Evolutionary conservation across 352 stramenopile genomes (phyloP).

Genomic region (Phytopythium helicoides): DNA sequence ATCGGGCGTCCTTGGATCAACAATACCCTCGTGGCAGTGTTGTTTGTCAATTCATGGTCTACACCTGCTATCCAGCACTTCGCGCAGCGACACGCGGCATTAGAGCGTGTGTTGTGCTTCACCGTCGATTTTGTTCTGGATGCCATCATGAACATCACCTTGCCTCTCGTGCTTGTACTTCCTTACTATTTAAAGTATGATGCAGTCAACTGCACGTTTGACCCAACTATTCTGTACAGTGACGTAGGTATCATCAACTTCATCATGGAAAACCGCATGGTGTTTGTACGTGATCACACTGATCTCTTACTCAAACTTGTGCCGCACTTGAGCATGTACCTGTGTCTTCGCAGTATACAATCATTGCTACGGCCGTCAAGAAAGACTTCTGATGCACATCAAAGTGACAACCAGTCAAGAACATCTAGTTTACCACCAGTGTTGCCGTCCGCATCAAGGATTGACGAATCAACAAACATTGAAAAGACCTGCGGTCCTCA

Average conservation of each 20-base stretch:
- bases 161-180: conserved; percentile 13
- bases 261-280: conserved; percentile 19
- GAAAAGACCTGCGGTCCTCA: background rate
- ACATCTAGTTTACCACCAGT: background rate
- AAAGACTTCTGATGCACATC: background rate
- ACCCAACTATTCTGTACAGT: conserved; percentile 12
- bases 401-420: background rate
- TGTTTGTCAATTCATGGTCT: conserved; percentile 27
- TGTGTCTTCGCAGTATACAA: conserved; percentile 13
- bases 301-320: conserved; percentile 18
- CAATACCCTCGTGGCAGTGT: conserved; percentile 24
- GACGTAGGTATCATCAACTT: conserved; percentile 19
- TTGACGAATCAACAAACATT: no score
- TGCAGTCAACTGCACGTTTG: conserved; percentile 1
- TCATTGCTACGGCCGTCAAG: conserved; percentile 6
- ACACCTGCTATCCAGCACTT: conserved; percentile 11
- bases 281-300: conserved; percentile 10
- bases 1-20: conserved; percentile 36
- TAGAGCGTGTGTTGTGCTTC: conserved; percentile 21
- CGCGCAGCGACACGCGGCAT: conserved; percentile 3
- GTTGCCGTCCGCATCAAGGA: background rate
- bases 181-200: conserved; percentile 16
- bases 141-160: conserved; percentile 4
- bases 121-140: conserved; percentile 13
- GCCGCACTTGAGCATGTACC: conserved; percentile 18